phyloP scores from a whole-genome alignment of 768 basidiomycete species.

The Psilocybe sp. region DNA sequence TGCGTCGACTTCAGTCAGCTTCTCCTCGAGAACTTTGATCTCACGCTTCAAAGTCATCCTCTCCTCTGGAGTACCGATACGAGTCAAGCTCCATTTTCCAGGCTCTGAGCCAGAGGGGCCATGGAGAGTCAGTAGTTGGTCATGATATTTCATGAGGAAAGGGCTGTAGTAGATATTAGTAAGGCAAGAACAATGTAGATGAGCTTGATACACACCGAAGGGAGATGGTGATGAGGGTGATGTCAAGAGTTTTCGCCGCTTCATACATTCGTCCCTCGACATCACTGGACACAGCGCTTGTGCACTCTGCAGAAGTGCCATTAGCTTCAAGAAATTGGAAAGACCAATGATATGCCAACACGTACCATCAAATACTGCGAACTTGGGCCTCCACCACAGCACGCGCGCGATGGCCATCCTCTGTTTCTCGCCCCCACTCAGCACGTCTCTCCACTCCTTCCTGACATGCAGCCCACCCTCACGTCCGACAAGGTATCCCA shows the following conservation, averaged over 20 bases:
- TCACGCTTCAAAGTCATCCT: constrained; percentile 73
- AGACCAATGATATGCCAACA: constrained; percentile 1
- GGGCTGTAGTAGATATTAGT: constrained; percentile 47
- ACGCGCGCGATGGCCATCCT: constrained; percentile 94
- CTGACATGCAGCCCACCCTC: constrained; percentile 88
- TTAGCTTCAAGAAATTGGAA: not conserved
- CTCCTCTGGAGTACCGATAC: constrained; percentile 73
- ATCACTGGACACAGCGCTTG: constrained; percentile 92
- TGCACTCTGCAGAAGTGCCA: constrained; percentile 65
- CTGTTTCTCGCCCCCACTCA: constrained; percentile 97
- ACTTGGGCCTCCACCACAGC: constrained; percentile 83
- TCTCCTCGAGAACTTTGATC: constrained; percentile 62
- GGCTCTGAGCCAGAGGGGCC: constrained; percentile 54
- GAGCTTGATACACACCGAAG: constrained; percentile 52
- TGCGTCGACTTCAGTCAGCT: constrained; percentile 63
- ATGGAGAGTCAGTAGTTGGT: constrained; percentile 73
- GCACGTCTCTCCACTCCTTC: constrained; percentile 95
- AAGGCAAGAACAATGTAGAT: not conserved
- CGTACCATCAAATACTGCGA: constrained; percentile 83
- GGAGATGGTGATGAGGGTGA: constrained; percentile 92
- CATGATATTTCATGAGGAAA: constrained; percentile 86
- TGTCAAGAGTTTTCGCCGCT: constrained; percentile 81
- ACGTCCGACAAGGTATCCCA: constrained; percentile 80
- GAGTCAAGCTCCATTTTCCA: constrained; percentile 68
- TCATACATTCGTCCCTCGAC: constrained; percentile 97